Base-by-base conservation (phyloP, 805 yeast genomes). In the Priceomyces carsonii region DNA sequence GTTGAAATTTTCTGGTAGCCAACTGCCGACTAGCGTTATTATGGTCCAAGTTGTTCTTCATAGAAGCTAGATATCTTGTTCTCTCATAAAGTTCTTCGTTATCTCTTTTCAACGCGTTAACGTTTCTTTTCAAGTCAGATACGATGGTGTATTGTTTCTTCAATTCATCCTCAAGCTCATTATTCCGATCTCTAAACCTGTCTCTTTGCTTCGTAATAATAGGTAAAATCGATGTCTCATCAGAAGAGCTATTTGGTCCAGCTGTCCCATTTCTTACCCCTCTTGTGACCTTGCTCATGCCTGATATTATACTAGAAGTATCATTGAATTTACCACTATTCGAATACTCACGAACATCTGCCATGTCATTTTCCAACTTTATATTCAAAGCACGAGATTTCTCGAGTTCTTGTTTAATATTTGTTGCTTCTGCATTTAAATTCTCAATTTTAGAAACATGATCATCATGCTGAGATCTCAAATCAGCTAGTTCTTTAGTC, bases 171-270 rank as follows among this genome's bases (percentile, higher is more conserved):
- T 91, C 98, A 36, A 93, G 71, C 54, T 87, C 96, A 38, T 75
- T 77, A 51, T 84, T 87, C 36, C 88, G 74, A n/a, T 77, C 74
- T 50, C 95, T 80, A 69, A 90, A 89, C 43, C 99, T 70, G 59
- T 91, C 99, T 57, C 99, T 79, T 64, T 91, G 99, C 53, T 91
- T 90, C 9, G 96, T 89, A 18, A 93, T 79, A 35, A 91, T 88
- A 1, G 95, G 95, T 33, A 91, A 60, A 18, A 90, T 77, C 3
- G 80, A 73, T 8, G 69, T 52, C 8, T 43, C 45, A 7, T 47
- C 45, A 8, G 40, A 50, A 10, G 44, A 39, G 32, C 70, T 70
- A 19, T 15, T 47, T 26, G 38, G 22, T 14, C 35, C 33, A 18
- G 30, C 29, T 18, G 47, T 41, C 8, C 59, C 59, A 37, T 40